Evolutionary conservation across 805 yeast genomes (phyloP), one percentile per base, ranked within the genome.

Genomic region (Ogataea trehaloabstinens): DNA sequence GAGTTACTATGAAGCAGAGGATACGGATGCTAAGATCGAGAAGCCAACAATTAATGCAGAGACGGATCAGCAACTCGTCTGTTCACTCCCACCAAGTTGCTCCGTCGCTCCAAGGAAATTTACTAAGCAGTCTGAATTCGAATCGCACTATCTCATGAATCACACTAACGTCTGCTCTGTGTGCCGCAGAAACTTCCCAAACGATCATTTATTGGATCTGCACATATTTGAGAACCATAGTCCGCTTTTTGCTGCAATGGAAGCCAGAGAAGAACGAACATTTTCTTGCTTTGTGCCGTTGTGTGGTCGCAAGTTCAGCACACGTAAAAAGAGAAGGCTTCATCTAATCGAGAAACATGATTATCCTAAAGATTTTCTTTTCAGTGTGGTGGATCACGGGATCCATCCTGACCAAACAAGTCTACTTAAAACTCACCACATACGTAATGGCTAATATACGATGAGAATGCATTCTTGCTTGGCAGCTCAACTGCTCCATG

Each of bases 181-280:
- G 25, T 74, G 80, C 45, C 43, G 49, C 7, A 58, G 50, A 29
- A 58, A 53, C 42, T 71, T 77, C 40, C 80, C 80, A 0, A 61
- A 66, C n/a, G 60, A 64, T 8, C 50, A 42, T 28, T 46, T 71
- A 6, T 56, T 78, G 16, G 64, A 67, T 4, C 47, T 78, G 12
- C 85, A 78, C 46, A 64, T 77, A 1, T 63, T 66, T 19, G 84
- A 78, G 45, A 59, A 61, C 40, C 84, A 79, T 48, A 72, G 75
- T 50, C 76, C 81, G 3, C 69, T 77, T 31, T 49, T 58, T 4
- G 44, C 45, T 16, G 61, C 68, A 3, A 49, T 56, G 32, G 51
- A 56, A 33, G 71, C 66, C 19, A 46, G 56, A 8, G 78, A 77
- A 0, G 68, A 60, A 11, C 38, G 42, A 0, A 66, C 65, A 10